These are phyloP conservation scores for Cryptosporidium parvum DNA, from an alignment of 169 alveolate genomes.

Conservation along the genomic window DNA sequence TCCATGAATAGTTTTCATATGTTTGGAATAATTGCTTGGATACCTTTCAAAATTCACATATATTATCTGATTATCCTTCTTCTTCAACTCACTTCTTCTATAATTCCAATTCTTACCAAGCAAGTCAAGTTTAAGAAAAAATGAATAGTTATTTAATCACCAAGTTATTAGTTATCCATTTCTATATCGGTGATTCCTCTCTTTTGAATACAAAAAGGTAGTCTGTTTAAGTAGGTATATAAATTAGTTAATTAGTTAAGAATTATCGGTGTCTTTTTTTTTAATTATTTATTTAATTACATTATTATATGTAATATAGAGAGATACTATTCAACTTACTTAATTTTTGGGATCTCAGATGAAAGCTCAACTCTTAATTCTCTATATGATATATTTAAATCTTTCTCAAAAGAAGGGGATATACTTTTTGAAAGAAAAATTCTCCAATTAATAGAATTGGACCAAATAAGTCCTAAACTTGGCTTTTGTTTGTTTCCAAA, in stretches of 20 bases:
- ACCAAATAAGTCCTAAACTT: slow-evolving; percentile 61
- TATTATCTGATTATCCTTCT: slow-evolving; percentile 26
- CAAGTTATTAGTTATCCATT: not conserved
- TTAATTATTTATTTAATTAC: not conserved
- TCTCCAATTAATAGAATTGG: slow-evolving; percentile 67
- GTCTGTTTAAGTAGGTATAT: not conserved
- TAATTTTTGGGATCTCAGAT: slow-evolving; percentile 46
- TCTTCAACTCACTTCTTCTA: slow-evolving; percentile 28
- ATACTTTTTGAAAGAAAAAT: slow-evolving; percentile 22
- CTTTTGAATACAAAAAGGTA: slow-evolving; percentile 38
- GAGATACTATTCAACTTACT: slow-evolving; percentile 12
- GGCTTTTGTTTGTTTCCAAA: slow-evolving; percentile 22
- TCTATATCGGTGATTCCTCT: slow-evolving; percentile 46
- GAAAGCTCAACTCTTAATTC: slow-evolving; percentile 46
- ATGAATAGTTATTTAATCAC: not conserved
- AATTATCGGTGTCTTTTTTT: not conserved
- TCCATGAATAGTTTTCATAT: not conserved
- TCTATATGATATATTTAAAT: not conserved
- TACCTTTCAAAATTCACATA: slow-evolving; percentile 46
- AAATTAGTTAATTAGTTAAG: slow-evolving; percentile 14
- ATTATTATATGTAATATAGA: not conserved
- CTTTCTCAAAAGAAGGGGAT: not conserved
- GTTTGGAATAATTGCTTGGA: slow-evolving; percentile 13
- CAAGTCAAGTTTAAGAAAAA: not conserved
- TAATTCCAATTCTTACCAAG: slow-evolving; percentile 25